Evolutionary conservation across 2,329 filamentous ascomycete genomes (phyloP).

Genomic region (Stagonosporopsis vannaccii): DNA sequence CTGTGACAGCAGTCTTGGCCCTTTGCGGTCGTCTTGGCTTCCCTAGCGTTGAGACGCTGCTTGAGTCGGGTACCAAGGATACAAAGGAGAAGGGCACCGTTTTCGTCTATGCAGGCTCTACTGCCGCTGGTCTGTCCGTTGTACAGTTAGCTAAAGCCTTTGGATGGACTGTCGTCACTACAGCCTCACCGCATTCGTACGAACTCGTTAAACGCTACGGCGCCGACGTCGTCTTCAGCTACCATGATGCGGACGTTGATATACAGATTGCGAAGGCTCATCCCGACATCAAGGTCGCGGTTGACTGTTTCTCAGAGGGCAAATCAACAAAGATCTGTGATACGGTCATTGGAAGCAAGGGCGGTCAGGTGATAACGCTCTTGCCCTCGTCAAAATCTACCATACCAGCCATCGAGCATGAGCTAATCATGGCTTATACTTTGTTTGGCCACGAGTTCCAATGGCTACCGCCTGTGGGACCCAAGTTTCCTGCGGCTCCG

Average conservation of each 20-base stretch:
- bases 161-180: constrained; percentile 16
- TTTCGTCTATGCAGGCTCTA: constrained; percentile 18
- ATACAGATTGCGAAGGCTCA: constrained; percentile 5
- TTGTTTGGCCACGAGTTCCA: neutral
- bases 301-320: constrained; percentile 46
- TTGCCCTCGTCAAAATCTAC: constrained; percentile 14
- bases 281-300: constrained; percentile 36
- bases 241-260: constrained; percentile 30
- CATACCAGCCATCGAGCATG: neutral
- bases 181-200: constrained; percentile 20
- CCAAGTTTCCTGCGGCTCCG: neutral
- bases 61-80: neutral
- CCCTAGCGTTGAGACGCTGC: neutral
- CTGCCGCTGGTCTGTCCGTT: constrained; percentile 11
- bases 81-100: neutral
- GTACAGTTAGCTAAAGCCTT: constrained; percentile 15
- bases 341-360: constrained; percentile 28
- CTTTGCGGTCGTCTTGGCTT: neutral
- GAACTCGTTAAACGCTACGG: constrained; percentile 22
- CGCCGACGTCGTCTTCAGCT: constrained; percentile 45
- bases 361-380: constrained; percentile 41
- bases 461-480: neutral
- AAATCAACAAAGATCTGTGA: constrained; percentile 41
- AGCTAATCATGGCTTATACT: neutral
- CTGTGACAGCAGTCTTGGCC: constrained; percentile 1